Evolutionary conservation across 257 asterid species (phyloP).

Genomic region (Voacanga thouarsii): DNA sequence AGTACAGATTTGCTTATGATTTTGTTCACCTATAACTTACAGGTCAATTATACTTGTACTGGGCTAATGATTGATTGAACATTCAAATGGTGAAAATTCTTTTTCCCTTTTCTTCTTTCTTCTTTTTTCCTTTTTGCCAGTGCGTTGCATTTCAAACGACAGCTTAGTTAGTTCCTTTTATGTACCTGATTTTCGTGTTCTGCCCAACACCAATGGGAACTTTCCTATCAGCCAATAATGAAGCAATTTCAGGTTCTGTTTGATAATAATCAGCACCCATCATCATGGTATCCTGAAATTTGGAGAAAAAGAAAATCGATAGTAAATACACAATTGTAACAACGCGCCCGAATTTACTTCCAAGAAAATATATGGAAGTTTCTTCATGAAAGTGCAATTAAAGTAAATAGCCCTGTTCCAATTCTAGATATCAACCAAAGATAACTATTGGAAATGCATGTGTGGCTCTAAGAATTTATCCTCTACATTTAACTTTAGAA

Average conservation of each 20-base stretch:
- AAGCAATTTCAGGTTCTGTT: slow-evolving; percentile 83
- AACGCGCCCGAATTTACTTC: background rate
- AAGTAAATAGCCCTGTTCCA: background rate
- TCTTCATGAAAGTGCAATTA: background rate
- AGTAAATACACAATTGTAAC: background rate
- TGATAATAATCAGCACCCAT: slow-evolving; percentile 96
- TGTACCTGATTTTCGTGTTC: slow-evolving; percentile 77
- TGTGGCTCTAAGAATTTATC: background rate
- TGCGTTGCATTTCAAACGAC: background rate
- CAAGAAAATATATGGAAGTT: background rate
- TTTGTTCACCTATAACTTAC: background rate
- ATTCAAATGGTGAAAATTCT: background rate
- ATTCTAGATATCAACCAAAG: background rate
- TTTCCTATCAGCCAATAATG: slow-evolving; percentile 68
- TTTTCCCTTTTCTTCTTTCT: background rate
- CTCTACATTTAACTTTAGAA: background rate
- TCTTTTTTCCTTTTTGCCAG: background rate
- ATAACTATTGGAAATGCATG: background rate
- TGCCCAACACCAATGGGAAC: slow-evolving; percentile 89
- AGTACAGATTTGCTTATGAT: background rate
- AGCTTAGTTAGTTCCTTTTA: background rate
- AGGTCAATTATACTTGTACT: background rate
- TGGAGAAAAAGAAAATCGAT: background rate
- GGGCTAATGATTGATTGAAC: background rate
- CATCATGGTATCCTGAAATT: slow-evolving; percentile 88